A percentile compares a stretch with the other conserved stretches of the same genome.
Evolutionary conservation across 1,139 yeast species (phyloP).

Genomic region (Hansenula anomala): DNA sequence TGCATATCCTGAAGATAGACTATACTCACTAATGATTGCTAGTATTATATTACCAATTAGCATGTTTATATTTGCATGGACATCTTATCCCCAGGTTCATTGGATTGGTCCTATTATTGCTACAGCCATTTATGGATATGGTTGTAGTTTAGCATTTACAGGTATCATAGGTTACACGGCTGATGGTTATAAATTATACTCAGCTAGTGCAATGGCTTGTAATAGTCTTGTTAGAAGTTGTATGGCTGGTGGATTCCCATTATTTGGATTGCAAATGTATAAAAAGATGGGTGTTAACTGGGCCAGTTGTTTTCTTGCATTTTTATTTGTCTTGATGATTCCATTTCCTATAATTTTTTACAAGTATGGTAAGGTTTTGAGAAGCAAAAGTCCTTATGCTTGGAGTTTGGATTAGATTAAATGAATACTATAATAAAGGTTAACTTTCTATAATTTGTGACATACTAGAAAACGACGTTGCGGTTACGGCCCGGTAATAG

Average conservation of each 20-base stretch:
- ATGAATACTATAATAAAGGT: no score
- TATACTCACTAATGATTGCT: conserved; percentile 48
- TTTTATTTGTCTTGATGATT: conserved; percentile 49
- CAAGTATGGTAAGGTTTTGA: conserved; percentile 48
- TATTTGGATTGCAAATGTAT: conserved; percentile 61
- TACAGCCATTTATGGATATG: conserved; percentile 54
- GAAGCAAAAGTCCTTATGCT: conserved; percentile 47
- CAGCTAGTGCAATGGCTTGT: conserved; percentile 82
- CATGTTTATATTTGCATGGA: conserved; percentile 76
- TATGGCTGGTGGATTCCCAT: conserved; percentile 73
- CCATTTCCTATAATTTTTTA: conserved; percentile 65
- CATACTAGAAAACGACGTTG: no score
- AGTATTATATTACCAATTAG: conserved; percentile 54
- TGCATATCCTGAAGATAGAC: conserved; percentile 55
- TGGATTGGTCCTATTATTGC: conserved; percentile 76
- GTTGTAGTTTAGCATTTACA: conserved; percentile 51
- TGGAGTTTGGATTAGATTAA: conserved; percentile 20
- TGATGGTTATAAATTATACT: conserved; percentile 54
- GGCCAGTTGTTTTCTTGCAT: conserved; percentile 58
- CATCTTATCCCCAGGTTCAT: conserved; percentile 48
- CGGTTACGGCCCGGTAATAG: background rate
- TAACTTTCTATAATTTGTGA: no score
- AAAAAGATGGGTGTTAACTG: conserved; percentile 50
- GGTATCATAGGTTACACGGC: conserved; percentile 57
- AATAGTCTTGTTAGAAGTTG: conserved; percentile 65